Evolutionary conservation across 805 yeast species (phyloP), one percentile per base, ranked within the genome.

Genomic region (Wickerhamiella domercqiae): DNA sequence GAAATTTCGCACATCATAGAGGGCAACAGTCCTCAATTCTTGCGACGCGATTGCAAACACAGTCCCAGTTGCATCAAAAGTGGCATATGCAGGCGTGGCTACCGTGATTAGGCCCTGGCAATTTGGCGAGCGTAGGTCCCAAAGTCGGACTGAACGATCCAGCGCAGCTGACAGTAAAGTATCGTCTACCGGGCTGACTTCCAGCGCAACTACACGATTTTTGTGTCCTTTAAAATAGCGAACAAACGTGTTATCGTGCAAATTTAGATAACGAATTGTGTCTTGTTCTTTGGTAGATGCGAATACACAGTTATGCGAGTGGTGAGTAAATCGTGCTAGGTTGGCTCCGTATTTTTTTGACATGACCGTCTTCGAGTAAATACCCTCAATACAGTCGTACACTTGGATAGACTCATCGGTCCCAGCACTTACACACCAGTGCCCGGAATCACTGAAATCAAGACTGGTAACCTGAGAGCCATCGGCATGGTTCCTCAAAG

Each of bases 261-360:
- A 62, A 31, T 83, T 73, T 29, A 90, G 62, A 50, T 78, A 76
- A 45, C 97, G 63, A 19, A 90, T 50, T 2, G 60, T 53, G 42
- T 62, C 58, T 38, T 49, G 86, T 35, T 71, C 75, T 53, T 73
- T 71, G 0, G 97, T 83, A 4, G 94, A 79, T 1, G 93, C 84
- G 53, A 79, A 81, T 13, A 87, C 64, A 50, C 90, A 77, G 48
- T 75, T 74, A 39, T 70, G 66, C 32, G 73, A 75, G 31, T 70
- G 67, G 50, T 78, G 93, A 1, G 94, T 75, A 55, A 90, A 90
- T 33, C 73, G 66, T 2, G 94, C 95, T 28, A 81, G 59, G 51
- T 82, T 84, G 40, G 84, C 80, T 1, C 98, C 98, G 49, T 90
- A 90, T 53, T 90, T 90, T 59, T 84, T 86, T 21, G 90, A 76